A percentile compares a stretch with the other conserved stretches of the same genome.
These are phyloP conservation scores for Tritrichomonas musculus DNA, from an alignment of 208 protist genomes.

Conservation along the genomic window DNA sequence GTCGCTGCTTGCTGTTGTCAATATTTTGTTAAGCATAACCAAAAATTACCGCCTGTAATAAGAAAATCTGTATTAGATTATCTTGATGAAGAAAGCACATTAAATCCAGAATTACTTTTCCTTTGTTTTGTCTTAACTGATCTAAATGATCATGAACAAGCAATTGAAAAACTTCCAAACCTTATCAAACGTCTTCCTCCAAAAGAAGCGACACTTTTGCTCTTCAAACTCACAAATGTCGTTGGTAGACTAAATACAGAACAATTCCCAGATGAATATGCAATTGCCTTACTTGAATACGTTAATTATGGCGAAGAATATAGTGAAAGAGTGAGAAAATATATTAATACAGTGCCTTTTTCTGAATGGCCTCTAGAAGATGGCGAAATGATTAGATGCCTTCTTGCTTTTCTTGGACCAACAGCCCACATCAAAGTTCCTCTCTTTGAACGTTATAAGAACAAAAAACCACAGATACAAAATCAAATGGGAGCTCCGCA, in stretches of 20 bases:
- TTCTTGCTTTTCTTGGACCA: neutral
- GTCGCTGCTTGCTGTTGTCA: neutral
- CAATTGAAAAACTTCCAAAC: neutral
- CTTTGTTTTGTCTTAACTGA: neutral
- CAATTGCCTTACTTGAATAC: neutral
- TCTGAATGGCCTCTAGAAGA: neutral
- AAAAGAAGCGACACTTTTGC: neutral
- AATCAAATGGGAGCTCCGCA: neutral
- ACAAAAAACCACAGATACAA: neutral
- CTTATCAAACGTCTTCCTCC: neutral
- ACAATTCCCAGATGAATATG: neutral
- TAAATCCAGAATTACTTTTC: neutral
- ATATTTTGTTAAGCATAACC: neutral
- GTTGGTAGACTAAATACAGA: neutral
- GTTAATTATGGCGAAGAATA: neutral
- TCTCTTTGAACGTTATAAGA: neutral
- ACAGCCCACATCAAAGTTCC: neutral
- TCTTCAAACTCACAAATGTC: neutral
- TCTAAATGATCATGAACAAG: neutral
- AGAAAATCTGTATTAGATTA: neutral
- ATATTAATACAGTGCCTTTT: neutral
- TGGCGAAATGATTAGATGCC: neutral
- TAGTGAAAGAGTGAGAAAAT: neutral
- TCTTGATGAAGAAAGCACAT: neutral
- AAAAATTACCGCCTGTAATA: neutral